These are phyloP conservation scores for Trametes punicea DNA, from an alignment of 768 basidiomycete genomes.

Conservation along the genomic window DNA sequence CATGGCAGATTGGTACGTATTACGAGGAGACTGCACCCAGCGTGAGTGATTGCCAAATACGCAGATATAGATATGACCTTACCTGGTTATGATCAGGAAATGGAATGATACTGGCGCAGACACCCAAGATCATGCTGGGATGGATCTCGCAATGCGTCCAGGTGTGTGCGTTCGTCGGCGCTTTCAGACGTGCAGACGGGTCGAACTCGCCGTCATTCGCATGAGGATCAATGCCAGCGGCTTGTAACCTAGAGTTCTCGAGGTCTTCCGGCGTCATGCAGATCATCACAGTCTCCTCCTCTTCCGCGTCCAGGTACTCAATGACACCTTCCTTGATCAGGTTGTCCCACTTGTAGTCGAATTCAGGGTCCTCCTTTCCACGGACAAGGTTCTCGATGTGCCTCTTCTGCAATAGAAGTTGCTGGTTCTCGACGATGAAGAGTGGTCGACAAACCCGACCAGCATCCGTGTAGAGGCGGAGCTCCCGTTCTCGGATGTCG, in stretches of 20 bases:
- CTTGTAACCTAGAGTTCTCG: constrained; percentile 73
- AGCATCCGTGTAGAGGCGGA: constrained; percentile 93
- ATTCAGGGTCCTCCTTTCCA: constrained; percentile 54
- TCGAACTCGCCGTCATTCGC: constrained; percentile 74
- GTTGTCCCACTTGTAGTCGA: constrained; percentile 70
- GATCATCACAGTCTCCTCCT: constrained; percentile 99
- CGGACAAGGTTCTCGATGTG: constrained; percentile 73
- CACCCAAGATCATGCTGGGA: constrained; percentile 97
- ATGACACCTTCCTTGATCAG: constrained; percentile 85
- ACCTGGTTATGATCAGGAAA: constrained; percentile 99
- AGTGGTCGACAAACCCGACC: constrained; percentile 96
- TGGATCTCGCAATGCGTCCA: constrained; percentile 99
- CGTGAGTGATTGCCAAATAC: neutral
- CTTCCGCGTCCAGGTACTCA: constrained; percentile 95
- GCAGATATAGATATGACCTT: constrained; percentile 26
- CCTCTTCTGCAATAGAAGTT: constrained; percentile 77
- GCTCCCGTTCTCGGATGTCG: constrained; percentile 93
- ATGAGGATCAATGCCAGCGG: constrained; percentile 53
- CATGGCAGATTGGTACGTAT: constrained; percentile 99
- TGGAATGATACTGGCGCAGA: constrained; percentile 98
- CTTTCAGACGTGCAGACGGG: constrained; percentile 84
- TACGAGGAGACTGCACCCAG: constrained; percentile 84
- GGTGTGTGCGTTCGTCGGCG: constrained; percentile 78
- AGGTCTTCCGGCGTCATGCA: constrained; percentile 98
- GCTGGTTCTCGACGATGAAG: constrained; percentile 93